Evolutionary conservation across 345 rosid species (phyloP).

Genomic region (Barbarea vulgaris): DNA sequence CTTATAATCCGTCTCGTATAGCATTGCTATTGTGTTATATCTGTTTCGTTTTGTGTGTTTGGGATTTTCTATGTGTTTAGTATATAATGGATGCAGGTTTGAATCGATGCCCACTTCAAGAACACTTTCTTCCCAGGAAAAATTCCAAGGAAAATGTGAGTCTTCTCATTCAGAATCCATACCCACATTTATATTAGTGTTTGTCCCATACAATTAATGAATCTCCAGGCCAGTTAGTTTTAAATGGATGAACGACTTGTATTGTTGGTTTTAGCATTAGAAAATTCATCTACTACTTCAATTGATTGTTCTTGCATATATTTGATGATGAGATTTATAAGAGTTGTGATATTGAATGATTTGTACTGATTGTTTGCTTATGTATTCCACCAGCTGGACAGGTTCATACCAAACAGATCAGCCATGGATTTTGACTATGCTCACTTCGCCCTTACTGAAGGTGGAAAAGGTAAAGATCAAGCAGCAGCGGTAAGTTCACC

Average conservation of each 20-base stretch:
- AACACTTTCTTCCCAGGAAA: constrained; percentile 45
- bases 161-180: background rate
- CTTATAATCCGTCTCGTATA: background rate
- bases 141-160: constrained; percentile 49
- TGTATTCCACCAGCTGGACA: constrained; percentile 48
- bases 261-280: too few species aligned
- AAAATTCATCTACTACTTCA: background rate
- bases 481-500: constrained; percentile 45
- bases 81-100: constrained; percentile 36
- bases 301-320: background rate
- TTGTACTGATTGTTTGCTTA: constrained; percentile 6
- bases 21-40: background rate
- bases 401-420: constrained; percentile 72
- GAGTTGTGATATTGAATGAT: background rate
- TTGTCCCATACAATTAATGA: too few species aligned
- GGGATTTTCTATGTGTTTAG: too few species aligned
- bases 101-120: constrained; percentile 48
- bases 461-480: constrained; percentile 52
- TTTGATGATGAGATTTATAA: too few species aligned
- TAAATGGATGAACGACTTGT: too few species aligned
- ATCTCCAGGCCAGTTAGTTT: too few species aligned
- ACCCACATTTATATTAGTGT: too few species aligned
- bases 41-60: constrained; percentile 24
- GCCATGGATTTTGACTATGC: constrained; percentile 78
- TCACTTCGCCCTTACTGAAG: constrained; percentile 56